Evolutionary conservation across 129 eudicot species (phyloP), one percentile per base, ranked within the genome.

Genomic region (Smallanthus sonchifolius): DNA sequence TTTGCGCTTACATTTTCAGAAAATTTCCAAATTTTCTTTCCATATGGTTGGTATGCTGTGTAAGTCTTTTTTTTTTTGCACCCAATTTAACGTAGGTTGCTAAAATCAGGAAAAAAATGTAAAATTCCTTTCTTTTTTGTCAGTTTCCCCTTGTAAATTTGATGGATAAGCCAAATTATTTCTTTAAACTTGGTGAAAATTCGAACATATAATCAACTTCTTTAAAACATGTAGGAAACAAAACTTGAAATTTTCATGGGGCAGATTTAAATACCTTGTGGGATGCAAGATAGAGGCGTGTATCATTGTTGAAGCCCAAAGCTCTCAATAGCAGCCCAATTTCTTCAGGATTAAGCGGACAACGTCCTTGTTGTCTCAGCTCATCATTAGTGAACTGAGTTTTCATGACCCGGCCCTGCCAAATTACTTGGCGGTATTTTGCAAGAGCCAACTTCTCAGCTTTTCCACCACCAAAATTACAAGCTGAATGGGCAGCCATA

Each of bases 401-500:
- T 74, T 94, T 94, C 43, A 86, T 73, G 11, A 94, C 98, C 57
- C 98, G 84, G 35, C 98, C 98, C 73, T 90, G 98, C 98, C 98
- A 94, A 72, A 94, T 83, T 19, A 94, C 89, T 80, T 90, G 97
- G 11, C 98, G 86, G 60, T 90, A 94, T 69, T 94, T 94, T 39
- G 98, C 98, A 75, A 94, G 97, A 69, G 98, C 98, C 85, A 90
- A 70, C 63, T 83, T 90, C 77, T 94, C 98, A n/a, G 96, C 91
- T 82, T 89, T 90, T 8, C 98, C 98, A 66, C 98, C 98, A 32
- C 98, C 98, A 84, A 94, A 90, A 77, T 94, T 96, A 73, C 98
- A 94, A 65, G 96, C 98, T 28, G 98, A 94, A 84, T 94, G 98
- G 16, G 98, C 96, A 80, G 96, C 98, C 98, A 94, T 94, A 85